These are phyloP conservation scores for Trypanosomatidae sp. DNA, from an alignment of 208 protist genomes.

Conservation along the genomic window DNA sequence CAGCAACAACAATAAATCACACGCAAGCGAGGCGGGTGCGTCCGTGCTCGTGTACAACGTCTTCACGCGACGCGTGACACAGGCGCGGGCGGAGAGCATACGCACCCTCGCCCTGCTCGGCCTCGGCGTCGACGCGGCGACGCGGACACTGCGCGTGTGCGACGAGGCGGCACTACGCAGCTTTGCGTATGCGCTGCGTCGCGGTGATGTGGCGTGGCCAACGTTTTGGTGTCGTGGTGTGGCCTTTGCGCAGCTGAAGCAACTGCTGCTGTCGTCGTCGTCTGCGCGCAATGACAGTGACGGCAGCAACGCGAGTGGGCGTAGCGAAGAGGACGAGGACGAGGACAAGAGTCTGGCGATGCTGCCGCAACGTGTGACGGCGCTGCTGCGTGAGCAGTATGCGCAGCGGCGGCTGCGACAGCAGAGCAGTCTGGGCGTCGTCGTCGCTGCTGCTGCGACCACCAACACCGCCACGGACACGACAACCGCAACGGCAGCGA, in stretches of 20 bases:
- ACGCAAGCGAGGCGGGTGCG: too few species aligned
- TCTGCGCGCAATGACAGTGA: neutral
- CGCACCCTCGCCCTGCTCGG: constrained; percentile 35
- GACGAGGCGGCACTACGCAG: constrained; percentile 19
- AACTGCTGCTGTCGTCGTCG: neutral
- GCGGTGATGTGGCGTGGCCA: constrained; percentile 38
- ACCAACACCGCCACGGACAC: too few species aligned
- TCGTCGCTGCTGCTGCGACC: too few species aligned
- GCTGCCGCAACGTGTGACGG: neutral
- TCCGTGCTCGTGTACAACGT: constrained; percentile 74
- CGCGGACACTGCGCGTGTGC: constrained; percentile 25
- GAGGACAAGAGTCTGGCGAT: too few species aligned
- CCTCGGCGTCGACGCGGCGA: constrained; percentile 25
- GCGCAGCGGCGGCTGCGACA: neutral
- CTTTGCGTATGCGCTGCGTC: constrained; percentile 27
- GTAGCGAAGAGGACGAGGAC: neutral
- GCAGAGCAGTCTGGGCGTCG: neutral
- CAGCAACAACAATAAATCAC: neutral
- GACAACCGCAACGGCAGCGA: neutral
- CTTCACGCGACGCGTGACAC: constrained; percentile 67
- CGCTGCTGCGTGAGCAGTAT: neutral
- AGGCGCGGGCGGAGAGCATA: constrained; percentile 23
- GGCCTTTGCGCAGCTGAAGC: constrained; percentile 20
- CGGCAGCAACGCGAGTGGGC: neutral
- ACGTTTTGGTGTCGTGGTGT: constrained; percentile 26